phyloP scores from a whole-genome alignment of 1,284 basidiomycete species.

The Erythrobasidium hasegawianum region DNA sequence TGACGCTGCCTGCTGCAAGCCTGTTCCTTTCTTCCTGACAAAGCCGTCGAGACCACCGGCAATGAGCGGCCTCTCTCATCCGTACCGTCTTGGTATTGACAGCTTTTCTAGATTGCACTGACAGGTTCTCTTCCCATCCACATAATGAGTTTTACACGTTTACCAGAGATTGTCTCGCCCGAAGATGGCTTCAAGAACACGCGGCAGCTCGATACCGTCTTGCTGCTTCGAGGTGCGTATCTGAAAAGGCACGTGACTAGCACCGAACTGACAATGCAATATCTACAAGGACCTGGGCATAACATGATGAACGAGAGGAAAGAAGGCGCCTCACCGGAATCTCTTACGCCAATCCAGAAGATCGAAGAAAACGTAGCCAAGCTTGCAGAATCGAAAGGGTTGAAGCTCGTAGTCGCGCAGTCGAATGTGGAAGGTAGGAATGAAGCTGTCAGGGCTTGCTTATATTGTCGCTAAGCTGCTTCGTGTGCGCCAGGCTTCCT shows the following conservation, averaged over 20 bases:
- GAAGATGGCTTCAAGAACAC: constrained; percentile 26
- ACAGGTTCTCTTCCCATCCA: too few species aligned
- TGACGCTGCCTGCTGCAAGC: too few species aligned
- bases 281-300: constrained; percentile 29
- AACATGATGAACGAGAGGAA: constrained; percentile 24
- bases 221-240: constrained; percentile 27
- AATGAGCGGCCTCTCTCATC: too few species aligned
- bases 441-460: background rate
- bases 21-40: too few species aligned
- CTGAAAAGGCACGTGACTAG: background rate
- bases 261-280: background rate
- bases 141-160: constrained; percentile 15
- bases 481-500: constrained; percentile 10
- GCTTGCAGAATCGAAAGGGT: constrained; percentile 13
- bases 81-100: too few species aligned
- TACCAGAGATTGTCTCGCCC: constrained; percentile 25
- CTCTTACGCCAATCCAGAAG: constrained; percentile 17
- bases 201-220: constrained; percentile 19
- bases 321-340: constrained; percentile 8
- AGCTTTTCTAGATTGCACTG: too few species aligned
- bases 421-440: constrained; percentile 28
- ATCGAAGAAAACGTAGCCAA: constrained; percentile 27
- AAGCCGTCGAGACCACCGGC: too few species aligned
- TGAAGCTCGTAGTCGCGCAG: constrained; percentile 27
- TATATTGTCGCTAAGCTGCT: background rate